Conservation (phyloP, 805 yeast genomes). For the Sugiyamaella chiloensis region DNA sequence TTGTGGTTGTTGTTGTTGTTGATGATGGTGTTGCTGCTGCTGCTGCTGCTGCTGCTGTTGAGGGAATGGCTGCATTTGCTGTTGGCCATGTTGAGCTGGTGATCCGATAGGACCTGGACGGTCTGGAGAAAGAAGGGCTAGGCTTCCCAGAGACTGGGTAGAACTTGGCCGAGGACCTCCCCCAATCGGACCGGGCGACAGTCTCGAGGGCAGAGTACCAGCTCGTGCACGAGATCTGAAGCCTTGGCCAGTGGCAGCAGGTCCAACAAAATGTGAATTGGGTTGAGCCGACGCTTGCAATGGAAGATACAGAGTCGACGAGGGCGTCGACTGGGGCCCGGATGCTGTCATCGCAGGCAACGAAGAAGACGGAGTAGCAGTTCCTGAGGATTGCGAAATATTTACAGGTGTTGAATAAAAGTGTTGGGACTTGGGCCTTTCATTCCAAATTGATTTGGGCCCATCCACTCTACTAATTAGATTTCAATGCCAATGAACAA, state of each 20-base stretch:
- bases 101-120: conserved; percentile 22
- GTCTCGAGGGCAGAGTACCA: conserved; percentile 72
- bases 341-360: neutral
- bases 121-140: conserved; percentile 34
- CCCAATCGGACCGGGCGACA: conserved; percentile 34
- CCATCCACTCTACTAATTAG: conserved; percentile 9
- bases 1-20: conserved; percentile 6
- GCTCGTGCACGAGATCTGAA: conserved; percentile 63
- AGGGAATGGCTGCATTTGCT: conserved; percentile 6
- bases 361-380: conserved; percentile 13
- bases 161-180: conserved; percentile 19
- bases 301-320: conserved; percentile 7
- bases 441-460: conserved; percentile 21
- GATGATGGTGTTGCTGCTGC: conserved; percentile 12
- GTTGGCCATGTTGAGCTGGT: conserved; percentile 11
- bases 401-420: conserved; percentile 15
- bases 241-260: conserved; percentile 38
- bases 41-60: conserved; percentile 9
- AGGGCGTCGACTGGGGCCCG: conserved; percentile 8
- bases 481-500: neutral
- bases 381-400: conserved; percentile 5
- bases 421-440: conserved; percentile 20
- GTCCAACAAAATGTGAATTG: neutral
- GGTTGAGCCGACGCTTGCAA: conserved; percentile 6
- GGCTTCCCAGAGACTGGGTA: conserved; percentile 30